A percentile compares a stretch with the other conserved stretches of the same genome.
Evolutionary conservation across 257 asterid species (phyloP).

Genomic region (Misopates orontium): DNA sequence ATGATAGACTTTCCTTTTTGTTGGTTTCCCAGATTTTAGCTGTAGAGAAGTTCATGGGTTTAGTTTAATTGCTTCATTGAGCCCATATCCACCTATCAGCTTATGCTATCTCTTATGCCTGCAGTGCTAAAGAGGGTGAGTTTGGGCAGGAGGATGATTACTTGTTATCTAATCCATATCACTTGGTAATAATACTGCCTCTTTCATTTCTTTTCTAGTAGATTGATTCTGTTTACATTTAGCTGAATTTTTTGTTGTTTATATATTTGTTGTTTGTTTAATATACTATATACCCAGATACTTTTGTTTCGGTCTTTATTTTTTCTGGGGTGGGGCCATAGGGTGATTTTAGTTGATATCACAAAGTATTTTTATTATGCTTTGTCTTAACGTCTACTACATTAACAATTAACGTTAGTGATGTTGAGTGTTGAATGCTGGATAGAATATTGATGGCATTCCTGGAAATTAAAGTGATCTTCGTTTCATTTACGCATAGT

Average conservation of each 20-base stretch:
- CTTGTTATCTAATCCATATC: conserved; percentile 89
- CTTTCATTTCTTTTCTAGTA: conserved; percentile 6
- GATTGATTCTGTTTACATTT: conserved; percentile 4
- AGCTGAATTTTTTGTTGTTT: not conserved
- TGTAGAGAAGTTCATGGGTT: no score
- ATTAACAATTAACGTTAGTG: not conserved
- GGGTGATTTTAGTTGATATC: not conserved
- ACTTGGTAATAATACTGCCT: conserved; percentile 64
- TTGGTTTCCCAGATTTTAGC: not conserved
- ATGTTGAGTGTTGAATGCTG: not conserved
- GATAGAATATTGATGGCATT: not conserved
- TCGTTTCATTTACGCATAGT: not conserved
- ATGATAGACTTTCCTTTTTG: not conserved
- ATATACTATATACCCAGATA: no score
- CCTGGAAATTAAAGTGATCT: not conserved
- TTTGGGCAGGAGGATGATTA: conserved; percentile 83
- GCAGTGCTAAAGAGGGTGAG: conserved; percentile 89
- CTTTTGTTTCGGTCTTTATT: no score
- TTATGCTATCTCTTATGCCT: conserved; percentile 32
- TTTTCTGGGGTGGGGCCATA: not conserved
- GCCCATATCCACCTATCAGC: conserved; percentile 7
- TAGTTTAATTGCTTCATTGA: not conserved
- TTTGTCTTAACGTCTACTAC: conserved; percentile 3
- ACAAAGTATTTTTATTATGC: not conserved
- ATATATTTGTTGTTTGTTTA: not conserved